phyloP scores from a whole-genome alignment of 2,329 filamentous ascomycete species.

The Colletotrichum chrysophilum region DNA sequence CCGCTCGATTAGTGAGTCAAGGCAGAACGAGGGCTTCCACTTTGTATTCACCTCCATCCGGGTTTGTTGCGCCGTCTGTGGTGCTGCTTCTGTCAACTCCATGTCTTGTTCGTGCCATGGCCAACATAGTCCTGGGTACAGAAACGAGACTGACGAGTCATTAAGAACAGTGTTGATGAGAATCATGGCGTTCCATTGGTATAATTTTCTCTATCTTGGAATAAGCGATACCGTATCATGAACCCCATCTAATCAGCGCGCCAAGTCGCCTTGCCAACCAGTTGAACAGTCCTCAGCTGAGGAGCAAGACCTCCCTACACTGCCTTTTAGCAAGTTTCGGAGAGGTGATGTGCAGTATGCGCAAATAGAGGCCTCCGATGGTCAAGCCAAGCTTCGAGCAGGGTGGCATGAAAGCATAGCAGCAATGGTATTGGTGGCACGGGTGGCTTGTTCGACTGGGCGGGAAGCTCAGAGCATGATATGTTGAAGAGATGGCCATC shows the following conservation, averaged over 20 bases:
- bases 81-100: background rate
- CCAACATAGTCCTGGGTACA: background rate
- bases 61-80: background rate
- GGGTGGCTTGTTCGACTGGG: background rate
- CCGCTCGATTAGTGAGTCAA: background rate
- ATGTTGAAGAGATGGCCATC: background rate
- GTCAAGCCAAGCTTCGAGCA: background rate
- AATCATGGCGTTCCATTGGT: background rate
- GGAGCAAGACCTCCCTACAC: background rate
- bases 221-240: background rate
- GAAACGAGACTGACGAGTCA: background rate
- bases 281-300: background rate
- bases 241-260: background rate
- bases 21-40: background rate
- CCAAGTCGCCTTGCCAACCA: background rate
- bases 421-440: background rate
- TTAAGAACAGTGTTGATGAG: background rate
- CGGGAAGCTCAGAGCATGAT: background rate
- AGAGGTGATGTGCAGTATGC: background rate
- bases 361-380: background rate
- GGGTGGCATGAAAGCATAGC: background rate
- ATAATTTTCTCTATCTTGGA: background rate
- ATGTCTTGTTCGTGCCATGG: background rate
- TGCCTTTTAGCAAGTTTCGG: background rate
- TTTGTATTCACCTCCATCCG: background rate